phyloP scores from a whole-genome alignment of 345 rosid species.

The Garcia nutans region DNA sequence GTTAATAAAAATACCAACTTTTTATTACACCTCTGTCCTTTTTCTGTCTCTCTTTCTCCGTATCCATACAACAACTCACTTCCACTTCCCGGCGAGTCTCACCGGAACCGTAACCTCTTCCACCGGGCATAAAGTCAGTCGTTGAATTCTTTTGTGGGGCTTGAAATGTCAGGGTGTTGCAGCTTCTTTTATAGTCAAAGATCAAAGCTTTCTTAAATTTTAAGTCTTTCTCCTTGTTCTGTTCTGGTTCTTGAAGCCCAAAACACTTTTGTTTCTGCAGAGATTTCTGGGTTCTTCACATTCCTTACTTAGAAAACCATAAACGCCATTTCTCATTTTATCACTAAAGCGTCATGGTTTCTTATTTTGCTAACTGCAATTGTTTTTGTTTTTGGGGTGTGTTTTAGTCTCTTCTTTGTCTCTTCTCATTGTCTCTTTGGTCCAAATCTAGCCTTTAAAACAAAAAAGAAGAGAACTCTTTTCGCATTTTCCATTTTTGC shows the following conservation, averaged over 20 bases:
- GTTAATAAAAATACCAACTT: constrained; percentile 19
- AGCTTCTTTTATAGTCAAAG: neutral
- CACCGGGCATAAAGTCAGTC: neutral
- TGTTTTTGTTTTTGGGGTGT: neutral
- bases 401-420: neutral
- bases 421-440: constrained; percentile 5
- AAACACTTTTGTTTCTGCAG: neutral
- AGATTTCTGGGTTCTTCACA: neutral
- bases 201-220: neutral
- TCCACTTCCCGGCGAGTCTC: neutral
- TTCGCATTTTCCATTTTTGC: constrained; percentile 1
- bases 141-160: neutral
- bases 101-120: constrained; percentile 4
- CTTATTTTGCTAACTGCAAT: neutral
- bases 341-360: neutral
- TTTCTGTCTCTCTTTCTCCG: neutral
- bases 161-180: neutral
- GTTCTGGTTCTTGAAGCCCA: neutral
- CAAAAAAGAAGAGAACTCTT: neutral
- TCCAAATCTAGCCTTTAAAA: constrained; percentile 11
- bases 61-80: neutral
- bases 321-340: neutral
- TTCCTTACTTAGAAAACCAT: neutral
- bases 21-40: neutral
- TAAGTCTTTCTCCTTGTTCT: neutral